Conservation (phyloP, 495 filamentous ascomycete species). For the Xylaria telfairii region DNA sequence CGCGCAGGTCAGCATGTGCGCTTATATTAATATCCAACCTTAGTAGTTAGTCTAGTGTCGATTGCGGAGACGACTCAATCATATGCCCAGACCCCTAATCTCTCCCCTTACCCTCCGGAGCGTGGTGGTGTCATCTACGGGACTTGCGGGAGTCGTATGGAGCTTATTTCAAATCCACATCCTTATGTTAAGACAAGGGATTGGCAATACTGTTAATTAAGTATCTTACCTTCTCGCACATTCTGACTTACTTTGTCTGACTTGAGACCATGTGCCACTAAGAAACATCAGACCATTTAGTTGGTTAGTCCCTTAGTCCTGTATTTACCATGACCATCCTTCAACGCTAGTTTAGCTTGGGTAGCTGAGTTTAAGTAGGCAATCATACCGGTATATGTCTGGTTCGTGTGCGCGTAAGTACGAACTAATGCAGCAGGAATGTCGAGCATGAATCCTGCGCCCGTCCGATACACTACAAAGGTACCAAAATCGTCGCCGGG, state of each 20-base stretch:
- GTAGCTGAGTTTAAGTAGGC: background rate
- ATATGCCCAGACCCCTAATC: background rate
- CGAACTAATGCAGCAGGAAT: background rate
- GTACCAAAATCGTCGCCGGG: background rate
- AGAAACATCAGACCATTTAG: background rate
- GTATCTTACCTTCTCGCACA: background rate
- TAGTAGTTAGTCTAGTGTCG: background rate
- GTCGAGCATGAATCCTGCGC: slow-evolving; percentile 18
- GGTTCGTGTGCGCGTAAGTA: background rate
- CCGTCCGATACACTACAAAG: background rate
- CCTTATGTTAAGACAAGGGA: background rate
- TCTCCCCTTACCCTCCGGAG: slow-evolving; percentile 20
- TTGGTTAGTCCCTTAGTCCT: background rate
- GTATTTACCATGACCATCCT: background rate
- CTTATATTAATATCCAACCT: slow-evolving; percentile 4
- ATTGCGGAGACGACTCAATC: background rate
- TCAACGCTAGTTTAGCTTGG: background rate
- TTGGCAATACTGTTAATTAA: background rate
- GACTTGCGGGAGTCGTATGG: background rate
- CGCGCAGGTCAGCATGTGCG: slow-evolving; percentile 13
- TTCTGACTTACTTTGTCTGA: background rate
- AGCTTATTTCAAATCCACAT: slow-evolving; percentile 7
- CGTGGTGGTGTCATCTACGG: slow-evolving; percentile 6
- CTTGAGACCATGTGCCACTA: background rate
- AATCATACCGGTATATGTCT: background rate